Percentiles rank a stretch among this genome's conserved stretches.
These are phyloP conservation scores for Melastoma candidum DNA, from an alignment of 441 rosid genomes.

Conservation along the genomic window DNA sequence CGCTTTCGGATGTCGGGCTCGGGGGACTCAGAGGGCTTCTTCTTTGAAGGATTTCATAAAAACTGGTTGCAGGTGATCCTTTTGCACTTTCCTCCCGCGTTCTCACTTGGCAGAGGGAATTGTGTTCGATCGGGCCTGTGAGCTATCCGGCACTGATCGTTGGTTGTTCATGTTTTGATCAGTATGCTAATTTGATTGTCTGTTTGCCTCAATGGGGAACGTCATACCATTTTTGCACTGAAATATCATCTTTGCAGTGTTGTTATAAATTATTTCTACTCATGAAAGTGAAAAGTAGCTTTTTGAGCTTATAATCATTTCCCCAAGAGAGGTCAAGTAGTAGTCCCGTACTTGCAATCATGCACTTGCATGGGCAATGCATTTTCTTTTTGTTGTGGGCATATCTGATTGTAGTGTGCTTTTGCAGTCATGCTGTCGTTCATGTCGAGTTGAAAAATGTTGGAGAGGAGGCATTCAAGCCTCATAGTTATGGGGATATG, in stretches of 20 bases:
- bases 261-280: too few species aligned
- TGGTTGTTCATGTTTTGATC: too few species aligned
- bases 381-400: background rate
- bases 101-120: background rate
- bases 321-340: background rate
- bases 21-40: constrained; percentile 82
- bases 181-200: too few species aligned
- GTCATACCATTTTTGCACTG: too few species aligned
- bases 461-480: constrained; percentile 79
- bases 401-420: background rate
- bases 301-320: too few species aligned
- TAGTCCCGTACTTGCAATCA: background rate
- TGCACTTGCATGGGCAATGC: background rate
- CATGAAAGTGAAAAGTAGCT: too few species aligned
- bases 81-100: constrained; percentile 4
- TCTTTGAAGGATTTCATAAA: constrained; percentile 75
- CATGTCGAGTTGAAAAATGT: constrained; percentile 58
- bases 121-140: background rate
- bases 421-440: constrained; percentile 52
- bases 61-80: constrained; percentile 66
- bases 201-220: too few species aligned
- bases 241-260: too few species aligned
- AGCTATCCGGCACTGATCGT: too few species aligned
- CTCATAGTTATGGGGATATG: constrained; percentile 46
- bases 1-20: constrained; percentile 89